Evolutionary conservation across 306 rosid genomes (phyloP).

Genomic region (Canavalia ensiformis): DNA sequence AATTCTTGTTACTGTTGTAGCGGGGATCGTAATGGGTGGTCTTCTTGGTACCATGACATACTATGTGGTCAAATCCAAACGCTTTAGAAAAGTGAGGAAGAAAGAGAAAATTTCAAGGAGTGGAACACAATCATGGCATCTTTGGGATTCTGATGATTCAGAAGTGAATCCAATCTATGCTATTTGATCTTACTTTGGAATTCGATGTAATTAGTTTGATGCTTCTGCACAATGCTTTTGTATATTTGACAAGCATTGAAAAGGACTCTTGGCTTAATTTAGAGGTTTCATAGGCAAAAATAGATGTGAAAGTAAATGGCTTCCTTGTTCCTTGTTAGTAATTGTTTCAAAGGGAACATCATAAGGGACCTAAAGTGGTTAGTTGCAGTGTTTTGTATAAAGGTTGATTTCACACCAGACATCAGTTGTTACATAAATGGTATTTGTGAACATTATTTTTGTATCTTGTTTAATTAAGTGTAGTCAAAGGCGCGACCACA

Average conservation of each 20-base stretch:
- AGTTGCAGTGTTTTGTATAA: constrained; percentile 40
- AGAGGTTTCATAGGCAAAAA: constrained; percentile 41
- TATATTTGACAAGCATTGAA: constrained; percentile 14
- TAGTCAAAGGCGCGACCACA: not conserved
- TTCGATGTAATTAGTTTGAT: constrained; percentile 30
- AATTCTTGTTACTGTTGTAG: constrained; percentile 66
- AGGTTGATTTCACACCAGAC: constrained; percentile 31
- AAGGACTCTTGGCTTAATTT: constrained; percentile 30
- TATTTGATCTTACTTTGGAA: constrained; percentile 55
- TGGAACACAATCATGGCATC: constrained; percentile 39
- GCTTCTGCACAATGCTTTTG: constrained; percentile 30
- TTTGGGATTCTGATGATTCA: constrained; percentile 72
- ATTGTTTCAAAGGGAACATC: constrained; percentile 37
- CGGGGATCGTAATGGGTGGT: constrained; percentile 67
- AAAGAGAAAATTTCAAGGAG: constrained; percentile 55
- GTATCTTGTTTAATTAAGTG: constrained; percentile 27
- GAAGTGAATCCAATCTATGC: constrained; percentile 79
- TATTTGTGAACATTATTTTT: constrained; percentile 14
- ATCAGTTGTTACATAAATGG: constrained; percentile 2
- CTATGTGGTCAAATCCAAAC: constrained; percentile 76
- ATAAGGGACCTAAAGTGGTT: constrained; percentile 37
- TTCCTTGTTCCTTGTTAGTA: constrained; percentile 2
- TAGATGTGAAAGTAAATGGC: constrained; percentile 40
- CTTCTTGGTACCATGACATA: constrained; percentile 87
- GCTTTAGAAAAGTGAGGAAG: constrained; percentile 64